Evolutionary conservation across 805 yeast species (phyloP), one percentile per base, ranked within the genome.

Genomic region (Candida andamanensis): DNA sequence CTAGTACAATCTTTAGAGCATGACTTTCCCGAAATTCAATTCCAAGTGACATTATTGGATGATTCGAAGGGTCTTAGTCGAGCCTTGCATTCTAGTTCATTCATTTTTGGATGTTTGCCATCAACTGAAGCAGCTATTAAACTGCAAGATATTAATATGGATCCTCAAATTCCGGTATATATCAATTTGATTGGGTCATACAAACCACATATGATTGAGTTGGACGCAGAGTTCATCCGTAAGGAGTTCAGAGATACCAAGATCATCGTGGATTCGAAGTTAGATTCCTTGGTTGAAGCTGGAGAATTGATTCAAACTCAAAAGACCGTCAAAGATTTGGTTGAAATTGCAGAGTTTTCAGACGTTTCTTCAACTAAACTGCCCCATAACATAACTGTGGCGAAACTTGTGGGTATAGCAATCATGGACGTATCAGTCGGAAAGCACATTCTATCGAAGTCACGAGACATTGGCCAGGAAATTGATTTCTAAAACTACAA

Each of bases 181-280:
- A 67, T 79, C 27, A 71, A 78, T 11, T 55, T 78, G 19, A 78
- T 79, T 45, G 86, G 86, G 1, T 74, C 81, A 13, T 79, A 78
- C 49, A 76, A 76, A 49, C 84, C 84, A 10, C 69, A 71, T 39
- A 78, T 79, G 85, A 62, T 62, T 24, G 86, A 79, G 52, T 67
- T 77, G 32, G 82, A 76, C 39, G 55, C 54, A 16, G 53, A 56
- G 2, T 54, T 71, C 24, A 56, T 74, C 8, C 44, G 48, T 3
- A 49, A 44, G 14, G 44, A 66, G 36, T 50, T 68, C 12, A 38
- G 41, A 1, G 43, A 52, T 8, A 65, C 67, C 3, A 60, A 64
- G 34, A 65, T 79, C 18, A 52, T 79, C 5, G 82, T 78, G 3
- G 86, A 79, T 44, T 77, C 85, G 0, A 59, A 57, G 26, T 71